Evolutionary conservation across 345 rosid genomes (phyloP), one percentile per base, ranked within the genome.

Genomic region (Populus ilicifolia): DNA sequence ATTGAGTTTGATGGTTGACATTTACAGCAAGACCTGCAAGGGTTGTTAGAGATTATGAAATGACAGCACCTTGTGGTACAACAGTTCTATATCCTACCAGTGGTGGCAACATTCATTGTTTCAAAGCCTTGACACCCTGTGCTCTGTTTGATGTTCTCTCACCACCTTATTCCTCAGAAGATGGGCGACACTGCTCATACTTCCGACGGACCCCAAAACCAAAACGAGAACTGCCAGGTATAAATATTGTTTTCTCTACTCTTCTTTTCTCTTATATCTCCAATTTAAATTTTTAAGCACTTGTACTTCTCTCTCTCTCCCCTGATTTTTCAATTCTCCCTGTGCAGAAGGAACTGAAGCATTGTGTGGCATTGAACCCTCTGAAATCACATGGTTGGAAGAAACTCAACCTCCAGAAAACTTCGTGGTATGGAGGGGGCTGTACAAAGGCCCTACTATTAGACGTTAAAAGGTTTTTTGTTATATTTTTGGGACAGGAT

Each of bases 21-120:
- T 69, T 59, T 86, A 82, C 85, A 92, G 99, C 93, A 77, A 89
- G 96, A 88, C 89, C 97, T 11, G 96, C 92, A 16, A 95, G 82
- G 68, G 80, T 89, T 69, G 94, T 89, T 39, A 91, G 83, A 84
- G 91, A 95, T 78, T 69, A 77, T 4, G 92, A 89, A 74, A 91
- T 95, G 92, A 83, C 87, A 17, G 86, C 91, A 25, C 98, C 93
- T 29, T 83, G 81, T 78, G 89, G 89, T 12, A 77, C 89, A 44
- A 92, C 98, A 3, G 77, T 87, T 29, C 86, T 93, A 69, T 90
- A 90, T 83, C 98, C 97, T 9, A 88, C 69, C 59, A 89, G 84
- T 21, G 99, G 98, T 54, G 99, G 91, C 80, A 92, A 93, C 84
- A 88, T 95, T 50, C 98, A 90, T 82, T 87, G 91, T 83, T 95